These are phyloP conservation scores for Magnaporthales sp. DNA, from an alignment of 2,329 filamentous ascomycete genomes.

Conservation along the genomic window DNA sequence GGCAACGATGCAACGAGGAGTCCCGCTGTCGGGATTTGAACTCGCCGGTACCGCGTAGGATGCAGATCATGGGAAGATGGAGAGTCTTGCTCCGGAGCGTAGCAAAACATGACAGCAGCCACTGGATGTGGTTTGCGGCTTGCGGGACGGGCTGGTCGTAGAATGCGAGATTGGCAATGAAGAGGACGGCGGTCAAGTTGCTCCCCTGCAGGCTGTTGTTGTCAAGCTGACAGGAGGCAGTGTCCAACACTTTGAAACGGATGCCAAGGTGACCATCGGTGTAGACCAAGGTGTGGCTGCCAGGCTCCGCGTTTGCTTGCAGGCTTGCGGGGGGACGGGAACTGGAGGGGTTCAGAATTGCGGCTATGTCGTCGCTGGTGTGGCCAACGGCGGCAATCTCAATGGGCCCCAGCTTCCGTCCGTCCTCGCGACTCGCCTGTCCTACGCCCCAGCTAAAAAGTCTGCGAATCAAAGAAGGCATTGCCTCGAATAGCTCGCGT, in stretches of 20 bases:
- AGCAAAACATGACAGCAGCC: neutral
- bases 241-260: neutral
- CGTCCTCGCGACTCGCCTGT: too few species aligned
- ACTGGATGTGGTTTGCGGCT: neutral
- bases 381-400: neutral
- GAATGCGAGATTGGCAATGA: neutral
- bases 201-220: neutral
- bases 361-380: neutral
- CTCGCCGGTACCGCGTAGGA: neutral
- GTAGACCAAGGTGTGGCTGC: neutral
- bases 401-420: neutral
- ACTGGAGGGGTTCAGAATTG: neutral
- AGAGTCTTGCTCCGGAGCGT: neutral
- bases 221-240: neutral
- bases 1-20: neutral
- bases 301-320: neutral
- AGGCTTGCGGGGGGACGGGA: neutral
- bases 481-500: neutral
- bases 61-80: neutral
- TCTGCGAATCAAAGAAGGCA: neutral
- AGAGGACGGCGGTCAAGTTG: neutral
- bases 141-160: neutral
- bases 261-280: neutral
- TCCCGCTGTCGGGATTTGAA: neutral
- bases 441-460: neutral